These are phyloP conservation scores for Lyophyllum atratum DNA, from an alignment of 768 basidiomycete genomes.

Conservation along the genomic window DNA sequence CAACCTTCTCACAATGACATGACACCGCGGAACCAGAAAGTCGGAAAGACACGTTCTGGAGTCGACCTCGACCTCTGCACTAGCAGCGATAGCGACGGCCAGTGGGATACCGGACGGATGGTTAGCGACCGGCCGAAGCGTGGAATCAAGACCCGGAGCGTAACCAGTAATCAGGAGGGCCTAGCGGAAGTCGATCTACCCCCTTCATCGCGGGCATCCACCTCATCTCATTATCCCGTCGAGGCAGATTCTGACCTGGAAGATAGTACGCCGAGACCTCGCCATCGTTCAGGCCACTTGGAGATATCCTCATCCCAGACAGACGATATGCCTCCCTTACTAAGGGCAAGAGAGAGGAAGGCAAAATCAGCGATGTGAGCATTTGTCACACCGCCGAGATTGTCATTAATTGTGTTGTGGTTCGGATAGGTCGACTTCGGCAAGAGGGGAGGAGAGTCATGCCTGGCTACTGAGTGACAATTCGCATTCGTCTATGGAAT, in stretches of 20 bases:
- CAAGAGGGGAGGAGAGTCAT: conserved; percentile 4
- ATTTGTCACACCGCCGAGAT: neutral
- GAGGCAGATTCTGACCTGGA: neutral
- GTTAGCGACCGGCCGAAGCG: conserved; percentile 3
- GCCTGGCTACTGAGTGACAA: conserved; percentile 30
- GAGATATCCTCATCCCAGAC: neutral
- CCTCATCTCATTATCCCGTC: neutral
- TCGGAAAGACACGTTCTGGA: neutral
- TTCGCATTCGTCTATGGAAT: conserved; percentile 17
- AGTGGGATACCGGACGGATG: conserved; percentile 14
- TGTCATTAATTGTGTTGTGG: neutral
- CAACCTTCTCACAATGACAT: neutral
- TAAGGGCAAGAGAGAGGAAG: conserved; percentile 7
- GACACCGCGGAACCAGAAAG: conserved; percentile 3
- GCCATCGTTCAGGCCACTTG: neutral
- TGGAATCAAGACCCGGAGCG: neutral
- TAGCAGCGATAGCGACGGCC: conserved; percentile 7
- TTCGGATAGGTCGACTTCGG: neutral
- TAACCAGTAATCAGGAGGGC: neutral
- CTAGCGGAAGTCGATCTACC: neutral
- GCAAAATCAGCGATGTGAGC: conserved; percentile 1
- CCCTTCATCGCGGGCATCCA: conserved; percentile 5
- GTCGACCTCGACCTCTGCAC: conserved; percentile 12
- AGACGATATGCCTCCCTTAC: conserved; percentile 4
- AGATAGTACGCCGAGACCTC: conserved; percentile 15